A percentile compares a stretch with the other conserved stretches of the same genome.
Evolutionary conservation across 2,329 filamentous ascomycete species (phyloP).

Genomic region (Dothistroma septosporum): DNA sequence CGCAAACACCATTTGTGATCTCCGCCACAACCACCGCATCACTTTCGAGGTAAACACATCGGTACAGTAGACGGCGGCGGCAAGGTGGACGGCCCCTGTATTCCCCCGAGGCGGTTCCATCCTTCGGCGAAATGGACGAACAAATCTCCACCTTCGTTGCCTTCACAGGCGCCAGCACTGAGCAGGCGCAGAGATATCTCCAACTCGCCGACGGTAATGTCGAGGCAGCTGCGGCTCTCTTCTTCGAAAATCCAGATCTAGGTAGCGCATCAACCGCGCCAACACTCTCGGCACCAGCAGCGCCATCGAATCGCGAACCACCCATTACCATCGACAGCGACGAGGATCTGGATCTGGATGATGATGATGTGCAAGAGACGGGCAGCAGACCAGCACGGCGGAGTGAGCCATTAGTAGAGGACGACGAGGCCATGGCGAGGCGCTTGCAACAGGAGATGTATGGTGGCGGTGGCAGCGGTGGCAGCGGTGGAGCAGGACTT

Average conservation of each 20-base stretch:
- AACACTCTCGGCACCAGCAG: conserved; percentile 33
- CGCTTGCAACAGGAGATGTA: conserved; percentile 91
- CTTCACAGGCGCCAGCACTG: conserved; percentile 71
- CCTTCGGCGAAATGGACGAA: conserved; percentile 46
- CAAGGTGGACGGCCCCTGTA: neutral
- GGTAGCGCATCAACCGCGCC: conserved; percentile 33
- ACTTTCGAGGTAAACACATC: neutral
- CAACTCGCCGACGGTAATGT: conserved; percentile 79
- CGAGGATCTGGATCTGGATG: conserved; percentile 48
- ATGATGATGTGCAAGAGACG: conserved; percentile 32
- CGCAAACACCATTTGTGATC: neutral
- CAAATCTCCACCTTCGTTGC: conserved; percentile 70
- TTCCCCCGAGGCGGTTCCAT: neutral
- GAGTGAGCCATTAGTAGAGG: conserved; percentile 53
- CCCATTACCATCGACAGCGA: conserved; percentile 74
- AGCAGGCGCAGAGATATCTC: conserved; percentile 77
- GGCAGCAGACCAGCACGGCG: conserved; percentile 24
- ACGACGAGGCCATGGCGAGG: conserved; percentile 90
- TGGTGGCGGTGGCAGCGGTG: conserved; percentile 47
- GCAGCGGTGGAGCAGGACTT: conserved; percentile 37
- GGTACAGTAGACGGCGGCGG: neutral
- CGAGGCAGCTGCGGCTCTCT: conserved; percentile 82
- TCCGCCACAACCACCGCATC: neutral
- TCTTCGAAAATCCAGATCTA: conserved; percentile 72
- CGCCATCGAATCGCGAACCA: conserved; percentile 38